Conservation (phyloP, 352 stramenopile genomes). For the Phytophthora rubi region DNA sequence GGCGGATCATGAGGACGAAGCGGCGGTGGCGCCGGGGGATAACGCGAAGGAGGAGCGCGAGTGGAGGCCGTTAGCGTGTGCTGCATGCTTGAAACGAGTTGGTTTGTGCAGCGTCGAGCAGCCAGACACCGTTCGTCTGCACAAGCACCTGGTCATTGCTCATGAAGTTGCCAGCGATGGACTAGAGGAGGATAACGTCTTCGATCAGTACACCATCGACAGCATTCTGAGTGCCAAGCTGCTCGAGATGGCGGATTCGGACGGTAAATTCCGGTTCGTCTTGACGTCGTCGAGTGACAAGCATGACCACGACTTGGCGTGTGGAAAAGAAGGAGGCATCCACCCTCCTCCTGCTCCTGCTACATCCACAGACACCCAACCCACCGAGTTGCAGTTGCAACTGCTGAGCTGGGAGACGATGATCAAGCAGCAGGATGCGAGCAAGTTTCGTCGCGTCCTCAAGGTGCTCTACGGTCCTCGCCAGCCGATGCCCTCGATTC, state of each 20-base stretch:
- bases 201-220: constrained; percentile 75
- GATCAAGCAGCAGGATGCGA: constrained; percentile 38
- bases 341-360: neutral
- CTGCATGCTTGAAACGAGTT: constrained; percentile 44
- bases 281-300: constrained; percentile 31
- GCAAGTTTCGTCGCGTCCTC: constrained; percentile 60
- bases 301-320: constrained; percentile 9
- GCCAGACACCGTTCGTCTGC: constrained; percentile 53
- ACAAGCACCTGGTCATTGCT: constrained; percentile 65
- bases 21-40: constrained; percentile 12
- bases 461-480: constrained; percentile 64
- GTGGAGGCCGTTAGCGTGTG: constrained; percentile 53
- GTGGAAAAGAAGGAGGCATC: neutral
- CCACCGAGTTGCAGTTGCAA: constrained; percentile 46
- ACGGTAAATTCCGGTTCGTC: constrained; percentile 75
- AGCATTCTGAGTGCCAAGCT: constrained; percentile 72
- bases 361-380: neutral
- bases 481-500: constrained; percentile 16
- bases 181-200: constrained; percentile 46
- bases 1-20: constrained; percentile 10
- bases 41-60: constrained; percentile 37
- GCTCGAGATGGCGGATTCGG: constrained; percentile 71
- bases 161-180: constrained; percentile 3
- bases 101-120: constrained; percentile 50
- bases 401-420: constrained; percentile 79